A percentile compares a stretch with the other conserved stretches of the same genome.
These are phyloP conservation scores for Codiaeum variegatum DNA, from an alignment of 441 rosid genomes.

Conservation along the genomic window DNA sequence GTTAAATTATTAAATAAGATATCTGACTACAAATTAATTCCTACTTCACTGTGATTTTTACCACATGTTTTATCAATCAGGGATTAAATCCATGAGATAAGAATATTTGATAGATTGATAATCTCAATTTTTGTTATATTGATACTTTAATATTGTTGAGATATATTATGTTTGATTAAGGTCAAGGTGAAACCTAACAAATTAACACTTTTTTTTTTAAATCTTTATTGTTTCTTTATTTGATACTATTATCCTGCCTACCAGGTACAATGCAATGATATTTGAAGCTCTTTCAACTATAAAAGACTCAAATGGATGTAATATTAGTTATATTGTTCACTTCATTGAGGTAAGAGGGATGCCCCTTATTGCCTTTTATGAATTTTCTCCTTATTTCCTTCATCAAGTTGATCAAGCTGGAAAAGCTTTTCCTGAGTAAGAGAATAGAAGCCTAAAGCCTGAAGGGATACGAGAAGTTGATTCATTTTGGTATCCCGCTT, in stretches of 20 bases:
- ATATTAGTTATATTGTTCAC: conserved; percentile 48
- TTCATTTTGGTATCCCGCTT: background rate
- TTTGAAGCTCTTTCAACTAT: conserved; percentile 66
- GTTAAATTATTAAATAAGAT: too few species aligned
- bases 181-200: background rate
- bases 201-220: background rate
- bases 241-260: conserved; percentile 13
- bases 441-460: background rate
- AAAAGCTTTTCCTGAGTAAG: background rate
- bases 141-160: background rate
- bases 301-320: conserved; percentile 53
- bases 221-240: background rate
- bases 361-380: background rate
- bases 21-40: too few species aligned
- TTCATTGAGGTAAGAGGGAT: conserved; percentile 60
- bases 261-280: conserved; percentile 66
- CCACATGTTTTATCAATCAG: background rate
- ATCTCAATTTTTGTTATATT: background rate
- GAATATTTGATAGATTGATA: background rate
- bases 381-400: background rate
- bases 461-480: background rate
- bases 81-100: background rate
- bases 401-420: background rate
- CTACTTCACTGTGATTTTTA: background rate
- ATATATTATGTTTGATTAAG: background rate